A percentile compares a stretch with the other conserved stretches of the same genome.
Evolutionary conservation across 352 stramenopile species (phyloP).

Genomic region (Globisporangium acanthophoron): DNA sequence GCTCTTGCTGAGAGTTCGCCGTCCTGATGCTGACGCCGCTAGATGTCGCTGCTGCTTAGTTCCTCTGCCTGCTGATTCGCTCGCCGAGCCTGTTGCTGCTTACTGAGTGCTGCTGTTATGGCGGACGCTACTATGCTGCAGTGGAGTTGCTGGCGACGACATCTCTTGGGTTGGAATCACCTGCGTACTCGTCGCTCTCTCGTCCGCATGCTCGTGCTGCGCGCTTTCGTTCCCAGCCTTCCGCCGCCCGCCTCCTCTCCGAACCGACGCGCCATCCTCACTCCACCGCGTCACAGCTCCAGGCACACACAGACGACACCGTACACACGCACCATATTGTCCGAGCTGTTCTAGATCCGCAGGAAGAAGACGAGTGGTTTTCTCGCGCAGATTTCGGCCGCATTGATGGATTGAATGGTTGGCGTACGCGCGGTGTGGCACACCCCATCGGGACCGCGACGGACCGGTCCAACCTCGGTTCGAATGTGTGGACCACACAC

Average conservation of each 20-base stretch:
- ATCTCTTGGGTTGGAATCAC: too few relatives aligned
- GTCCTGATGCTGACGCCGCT: too few relatives aligned
- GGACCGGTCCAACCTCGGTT: too few relatives aligned
- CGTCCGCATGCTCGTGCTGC: neutral
- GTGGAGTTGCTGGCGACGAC: too few relatives aligned
- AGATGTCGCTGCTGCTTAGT: neutral
- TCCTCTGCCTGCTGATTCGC: neutral
- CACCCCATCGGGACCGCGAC: too few relatives aligned
- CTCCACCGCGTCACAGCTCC: neutral
- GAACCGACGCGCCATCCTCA: too few relatives aligned
- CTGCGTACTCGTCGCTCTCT: neutral
- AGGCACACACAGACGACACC: neutral
- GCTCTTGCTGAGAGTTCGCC: neutral
- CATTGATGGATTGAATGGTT: neutral
- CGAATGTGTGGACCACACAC: too few relatives aligned
- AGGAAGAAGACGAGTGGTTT: slow-evolving; percentile 88
- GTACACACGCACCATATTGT: slow-evolving; percentile 57
- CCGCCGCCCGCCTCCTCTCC: neutral
- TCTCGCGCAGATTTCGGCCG: slow-evolving; percentile 10
- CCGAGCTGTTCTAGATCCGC: slow-evolving; percentile 74
- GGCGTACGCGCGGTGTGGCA: too few relatives aligned
- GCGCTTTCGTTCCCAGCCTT: neutral
- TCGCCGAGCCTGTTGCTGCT: neutral
- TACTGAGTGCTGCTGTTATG: too few relatives aligned
- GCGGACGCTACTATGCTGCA: too few relatives aligned